A percentile compares a stretch with the other conserved stretches of the same genome.
phyloP scores from a whole-genome alignment of 2,329 filamentous ascomycete genomes.

The Cercospora zeae-maydis region DNA sequence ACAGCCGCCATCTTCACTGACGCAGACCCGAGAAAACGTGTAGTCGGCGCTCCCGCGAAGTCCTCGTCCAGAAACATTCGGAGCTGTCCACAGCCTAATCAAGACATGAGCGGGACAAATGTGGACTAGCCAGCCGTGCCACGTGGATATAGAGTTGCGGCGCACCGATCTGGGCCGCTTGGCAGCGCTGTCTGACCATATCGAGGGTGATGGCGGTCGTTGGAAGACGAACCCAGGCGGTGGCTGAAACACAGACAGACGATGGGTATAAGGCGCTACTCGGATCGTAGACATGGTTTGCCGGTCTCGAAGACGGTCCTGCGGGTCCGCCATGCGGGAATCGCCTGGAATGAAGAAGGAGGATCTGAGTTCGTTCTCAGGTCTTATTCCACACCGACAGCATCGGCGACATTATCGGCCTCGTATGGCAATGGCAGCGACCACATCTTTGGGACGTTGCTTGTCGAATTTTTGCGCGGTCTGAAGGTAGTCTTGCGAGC shows the following conservation, averaged over 20 bases:
- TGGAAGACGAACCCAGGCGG: not conserved
- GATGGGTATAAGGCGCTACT: no score
- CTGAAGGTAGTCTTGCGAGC: no score
- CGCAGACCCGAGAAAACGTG: not conserved
- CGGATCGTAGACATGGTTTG: no score
- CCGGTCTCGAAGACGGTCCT: no score
- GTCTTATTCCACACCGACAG: no score
- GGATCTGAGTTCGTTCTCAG: no score
- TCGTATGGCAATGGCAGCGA: no score
- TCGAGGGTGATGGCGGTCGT: not conserved
- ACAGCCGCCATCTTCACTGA: not conserved
- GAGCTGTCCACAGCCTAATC: not conserved
- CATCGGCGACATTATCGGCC: no score
- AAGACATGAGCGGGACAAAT: not conserved
- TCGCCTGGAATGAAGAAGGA: no score
- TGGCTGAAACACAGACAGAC: not conserved
- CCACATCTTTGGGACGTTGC: no score
- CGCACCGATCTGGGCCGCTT: not conserved
- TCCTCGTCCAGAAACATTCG: not conserved
- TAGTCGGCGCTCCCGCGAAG: not conserved
- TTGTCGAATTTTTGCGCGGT: no score
- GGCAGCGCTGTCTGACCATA: not conserved
- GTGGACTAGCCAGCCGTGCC: not conserved
- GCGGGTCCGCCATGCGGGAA: no score
- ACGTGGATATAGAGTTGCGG: not conserved